Evolutionary conservation across 306 rosid species (phyloP).

Genomic region (Cercis canadensis): DNA sequence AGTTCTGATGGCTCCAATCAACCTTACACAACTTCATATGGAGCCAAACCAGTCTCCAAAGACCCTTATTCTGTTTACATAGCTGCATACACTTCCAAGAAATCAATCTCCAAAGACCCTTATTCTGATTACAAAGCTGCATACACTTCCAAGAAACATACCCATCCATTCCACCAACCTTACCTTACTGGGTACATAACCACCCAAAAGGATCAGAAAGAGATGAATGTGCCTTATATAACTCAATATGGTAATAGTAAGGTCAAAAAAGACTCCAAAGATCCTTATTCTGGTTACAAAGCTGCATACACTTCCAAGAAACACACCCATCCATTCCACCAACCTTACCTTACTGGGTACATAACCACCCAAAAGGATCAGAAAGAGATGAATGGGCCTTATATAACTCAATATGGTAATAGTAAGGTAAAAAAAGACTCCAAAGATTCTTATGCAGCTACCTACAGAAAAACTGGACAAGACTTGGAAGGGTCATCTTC

Average conservation of each 20-base stretch:
- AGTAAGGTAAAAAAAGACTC: neutral
- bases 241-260: neutral
- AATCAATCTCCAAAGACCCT: too few relatives aligned
- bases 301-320: neutral
- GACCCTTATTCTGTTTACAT: too few relatives aligned
- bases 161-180: neutral
- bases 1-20: neutral
- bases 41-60: neutral
- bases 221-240: neutral
- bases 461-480: neutral
- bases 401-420: neutral
- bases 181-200: slow-evolving; percentile 2
- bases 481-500: neutral
- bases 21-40: neutral
- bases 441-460: slow-evolving; percentile 19
- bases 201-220: neutral
- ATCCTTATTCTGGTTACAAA: too few relatives aligned
- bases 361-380: neutral
- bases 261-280: too few relatives aligned
- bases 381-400: neutral
- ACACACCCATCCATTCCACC: neutral
- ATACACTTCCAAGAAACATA: neutral
- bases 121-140: too few relatives aligned
- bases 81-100: too few relatives aligned
- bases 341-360: slow-evolving; percentile 2